A percentile compares a stretch with the other conserved stretches of the same genome.
phyloP scores from a whole-genome alignment of 192 early-diverging fungal species.

The Podochytrium sp. region DNA sequence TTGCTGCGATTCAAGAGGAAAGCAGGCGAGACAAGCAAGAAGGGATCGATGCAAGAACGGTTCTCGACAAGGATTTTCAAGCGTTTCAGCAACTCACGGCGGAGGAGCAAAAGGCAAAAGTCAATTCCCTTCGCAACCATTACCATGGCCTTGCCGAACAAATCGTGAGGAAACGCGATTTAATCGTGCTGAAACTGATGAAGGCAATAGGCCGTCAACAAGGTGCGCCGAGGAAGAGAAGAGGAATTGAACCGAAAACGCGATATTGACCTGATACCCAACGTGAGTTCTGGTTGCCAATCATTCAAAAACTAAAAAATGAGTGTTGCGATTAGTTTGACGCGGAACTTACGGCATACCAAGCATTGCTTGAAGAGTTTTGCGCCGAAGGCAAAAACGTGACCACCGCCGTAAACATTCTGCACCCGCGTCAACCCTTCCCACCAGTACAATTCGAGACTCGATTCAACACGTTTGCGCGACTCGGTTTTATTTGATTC shows the following conservation, averaged over 20 bases:
- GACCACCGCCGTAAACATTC: background rate
- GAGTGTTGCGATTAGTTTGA: too few relatives aligned
- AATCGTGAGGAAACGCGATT: slow-evolving; percentile 13
- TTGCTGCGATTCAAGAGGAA: background rate
- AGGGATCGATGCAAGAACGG: background rate
- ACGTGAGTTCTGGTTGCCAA: too few relatives aligned
- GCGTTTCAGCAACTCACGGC: background rate
- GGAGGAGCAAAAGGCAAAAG: background rate
- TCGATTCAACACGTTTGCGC: background rate
- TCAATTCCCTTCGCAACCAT: background rate
- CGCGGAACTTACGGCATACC: too few relatives aligned
- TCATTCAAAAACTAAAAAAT: too few relatives aligned
- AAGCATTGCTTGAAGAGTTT: slow-evolving; percentile 28
- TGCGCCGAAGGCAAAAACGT: slow-evolving; percentile 13
- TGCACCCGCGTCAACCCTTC: slow-evolving; percentile 7
- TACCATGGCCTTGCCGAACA: slow-evolving; percentile 1
- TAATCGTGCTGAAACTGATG: too few relatives aligned
- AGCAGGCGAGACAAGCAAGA: background rate
- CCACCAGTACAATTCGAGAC: slow-evolving; percentile 12
- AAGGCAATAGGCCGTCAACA: too few relatives aligned
- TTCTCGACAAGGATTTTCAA: slow-evolving; percentile 13
- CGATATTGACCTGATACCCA: too few relatives aligned
- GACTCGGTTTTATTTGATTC: slow-evolving; percentile 11
- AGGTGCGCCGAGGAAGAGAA: too few relatives aligned
- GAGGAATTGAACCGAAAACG: too few relatives aligned